A percentile compares a stretch with the other conserved stretches of the same genome.
phyloP scores from a whole-genome alignment of 495 filamentous ascomycete species.

The Tuber calosporum region DNA sequence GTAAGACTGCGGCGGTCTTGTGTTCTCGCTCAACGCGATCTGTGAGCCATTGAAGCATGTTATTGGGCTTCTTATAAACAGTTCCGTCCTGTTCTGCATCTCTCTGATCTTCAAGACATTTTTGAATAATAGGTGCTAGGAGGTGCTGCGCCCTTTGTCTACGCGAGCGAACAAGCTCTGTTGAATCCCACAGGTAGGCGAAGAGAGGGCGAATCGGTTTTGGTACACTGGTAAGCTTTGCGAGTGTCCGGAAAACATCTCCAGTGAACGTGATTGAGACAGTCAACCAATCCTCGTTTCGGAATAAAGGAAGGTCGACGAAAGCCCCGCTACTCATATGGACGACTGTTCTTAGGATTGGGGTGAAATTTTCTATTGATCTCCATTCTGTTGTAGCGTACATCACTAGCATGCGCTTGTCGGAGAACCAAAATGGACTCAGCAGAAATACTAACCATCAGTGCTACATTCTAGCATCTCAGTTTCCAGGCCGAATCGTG shows the following conservation, averaged over 20 bases:
- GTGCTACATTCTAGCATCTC: constrained; percentile 15
- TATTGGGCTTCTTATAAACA: constrained; percentile 33
- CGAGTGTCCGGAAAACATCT: constrained; percentile 46
- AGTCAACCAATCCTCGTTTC: constrained; percentile 52
- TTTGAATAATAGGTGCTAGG: constrained; percentile 30
- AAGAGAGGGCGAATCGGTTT: constrained; percentile 43
- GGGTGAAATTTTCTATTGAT: constrained; percentile 43
- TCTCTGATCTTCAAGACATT: constrained; percentile 21
- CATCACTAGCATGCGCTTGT: neutral
- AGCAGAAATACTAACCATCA: neutral
- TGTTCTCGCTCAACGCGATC: constrained; percentile 15
- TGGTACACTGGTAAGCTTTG: constrained; percentile 43
- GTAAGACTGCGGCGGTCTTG: constrained; percentile 10
- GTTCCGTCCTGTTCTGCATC: constrained; percentile 19
- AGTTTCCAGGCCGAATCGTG: constrained; percentile 10
- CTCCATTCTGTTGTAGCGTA: constrained; percentile 44
- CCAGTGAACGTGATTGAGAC: constrained; percentile 55
- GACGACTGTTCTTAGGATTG: constrained; percentile 49
- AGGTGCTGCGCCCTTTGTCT: constrained; percentile 10
- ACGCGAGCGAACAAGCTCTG: neutral
- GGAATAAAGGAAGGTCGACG: constrained; percentile 51
- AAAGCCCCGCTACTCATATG: constrained; percentile 55
- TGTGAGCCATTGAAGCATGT: constrained; percentile 43
- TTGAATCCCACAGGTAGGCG: constrained; percentile 1
- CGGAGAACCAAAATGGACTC: neutral